Evolutionary conservation across 2,329 filamentous ascomycete species (phyloP).

Genomic region (Clonostachys rhizophaga): DNA sequence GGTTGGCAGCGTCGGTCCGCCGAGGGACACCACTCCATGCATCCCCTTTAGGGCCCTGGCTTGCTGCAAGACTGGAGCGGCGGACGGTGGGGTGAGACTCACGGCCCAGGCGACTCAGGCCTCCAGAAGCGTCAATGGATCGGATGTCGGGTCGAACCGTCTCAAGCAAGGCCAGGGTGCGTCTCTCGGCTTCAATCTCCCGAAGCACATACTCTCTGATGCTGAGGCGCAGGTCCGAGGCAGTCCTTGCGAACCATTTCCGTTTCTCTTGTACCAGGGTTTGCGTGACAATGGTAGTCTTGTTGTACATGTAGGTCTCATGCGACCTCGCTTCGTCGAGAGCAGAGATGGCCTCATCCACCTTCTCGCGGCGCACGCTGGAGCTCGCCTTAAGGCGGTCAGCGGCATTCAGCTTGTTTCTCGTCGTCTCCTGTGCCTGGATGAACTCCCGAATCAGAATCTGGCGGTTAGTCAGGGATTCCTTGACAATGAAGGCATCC

Average conservation of each 20-base stretch:
- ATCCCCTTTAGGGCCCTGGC: slow-evolving; percentile 96
- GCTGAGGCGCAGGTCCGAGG: slow-evolving; percentile 75
- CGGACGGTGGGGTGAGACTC: slow-evolving; percentile 77
- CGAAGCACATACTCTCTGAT: slow-evolving; percentile 91
- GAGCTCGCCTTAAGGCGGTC: slow-evolving; percentile 85
- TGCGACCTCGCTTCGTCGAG: slow-evolving; percentile 82
- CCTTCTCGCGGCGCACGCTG: slow-evolving; percentile 88
- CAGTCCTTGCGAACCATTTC: slow-evolving; percentile 84
- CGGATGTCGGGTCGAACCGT: slow-evolving; percentile 89
- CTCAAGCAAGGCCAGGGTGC: slow-evolving; percentile 89
- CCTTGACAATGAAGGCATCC: slow-evolving; percentile 96
- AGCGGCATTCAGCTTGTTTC: slow-evolving; percentile 77
- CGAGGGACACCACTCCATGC: slow-evolving; percentile 94
- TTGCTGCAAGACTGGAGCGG: slow-evolving; percentile 73
- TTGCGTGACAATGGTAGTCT: slow-evolving; percentile 82
- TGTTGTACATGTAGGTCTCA: slow-evolving; percentile 77
- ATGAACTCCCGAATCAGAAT: slow-evolving; percentile 91
- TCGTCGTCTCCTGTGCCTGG: slow-evolving; percentile 82
- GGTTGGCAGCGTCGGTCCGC: slow-evolving; percentile 70
- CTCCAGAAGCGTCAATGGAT: slow-evolving; percentile 85
- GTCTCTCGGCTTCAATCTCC: slow-evolving; percentile 91
- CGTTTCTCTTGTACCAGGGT: slow-evolving; percentile 87
- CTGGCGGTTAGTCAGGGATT: slow-evolving; percentile 95
- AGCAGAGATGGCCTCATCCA: slow-evolving; percentile 91
- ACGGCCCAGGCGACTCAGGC: slow-evolving; percentile 82